Base-by-base conservation (phyloP, 345 rosid genomes). In the Durio zibethinus region DNA sequence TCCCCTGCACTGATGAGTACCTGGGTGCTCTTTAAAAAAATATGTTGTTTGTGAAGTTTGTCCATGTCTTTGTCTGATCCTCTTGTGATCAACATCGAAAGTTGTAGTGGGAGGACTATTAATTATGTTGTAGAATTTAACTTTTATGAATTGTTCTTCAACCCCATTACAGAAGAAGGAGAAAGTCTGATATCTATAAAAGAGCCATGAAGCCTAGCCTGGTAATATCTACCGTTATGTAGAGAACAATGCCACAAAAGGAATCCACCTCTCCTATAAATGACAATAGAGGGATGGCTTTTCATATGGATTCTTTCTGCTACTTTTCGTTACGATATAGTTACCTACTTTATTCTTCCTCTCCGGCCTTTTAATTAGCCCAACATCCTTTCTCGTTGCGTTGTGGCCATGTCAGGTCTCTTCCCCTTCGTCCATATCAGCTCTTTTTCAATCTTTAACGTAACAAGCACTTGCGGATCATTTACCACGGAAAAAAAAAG, bases 341-440 rank as follows among this genome's bases (percentile, higher is more conserved):
- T 72, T 65, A 52, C 40, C 77, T 43, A 79, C 80, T 87, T 84
- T 84, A 80, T 82, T 81, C 85, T 72, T 53, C 76, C 29, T 69
- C 72, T 31, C 20, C 5, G 4, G 66, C 78, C 80, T 42, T 76
- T 82, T 79, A 82, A 85, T 80, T 56, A 42, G 71, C 72, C 71
- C 77, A 65, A 10, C 73, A 29, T 63, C 62, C 54, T 64, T 56
- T 67, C 73, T 27, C 57, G 53, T 54, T 29, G 83, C 10, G 16
- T 36, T 73, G 56, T 42, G 35, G 14, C 4, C 31, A 18, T 38
- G 67, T 77, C 72, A 80, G 60, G 73, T 72, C 71, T 53, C 67
- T 53, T 33, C 35, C 23, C 21, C 2, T 1, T 48, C 33, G 23
- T n/a, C 2, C n/a, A 15, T 35, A 65, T 77, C 73, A 79, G 63